A percentile compares a stretch with the other conserved stretches of the same genome.
phyloP scores from a whole-genome alignment of 139 green algal species.

The Eudorina sp. region DNA sequence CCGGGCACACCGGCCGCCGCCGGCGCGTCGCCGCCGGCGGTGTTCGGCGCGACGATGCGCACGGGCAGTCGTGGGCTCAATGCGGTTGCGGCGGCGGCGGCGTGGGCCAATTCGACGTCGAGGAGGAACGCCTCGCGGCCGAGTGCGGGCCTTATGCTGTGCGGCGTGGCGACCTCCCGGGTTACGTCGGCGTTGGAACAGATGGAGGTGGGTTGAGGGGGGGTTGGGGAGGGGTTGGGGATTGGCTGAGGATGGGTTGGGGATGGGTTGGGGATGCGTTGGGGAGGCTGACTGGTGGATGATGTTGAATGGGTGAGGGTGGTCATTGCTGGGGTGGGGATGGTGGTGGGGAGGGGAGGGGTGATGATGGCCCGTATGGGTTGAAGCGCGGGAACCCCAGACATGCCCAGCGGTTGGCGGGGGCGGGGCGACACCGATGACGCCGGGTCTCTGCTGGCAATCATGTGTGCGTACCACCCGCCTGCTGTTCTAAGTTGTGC shows the following conservation, averaged over 20 bases:
- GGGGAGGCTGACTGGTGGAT: too few species aligned
- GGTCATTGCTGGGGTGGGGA: too few species aligned
- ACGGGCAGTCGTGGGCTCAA: not conserved
- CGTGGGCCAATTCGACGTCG: not conserved
- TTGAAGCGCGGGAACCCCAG: too few species aligned
- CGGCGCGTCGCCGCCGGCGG: not conserved
- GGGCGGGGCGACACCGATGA: too few species aligned
- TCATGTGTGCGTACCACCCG: too few species aligned
- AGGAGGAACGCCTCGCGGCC: not conserved
- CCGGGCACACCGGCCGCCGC: not conserved
- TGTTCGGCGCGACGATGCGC: not conserved
- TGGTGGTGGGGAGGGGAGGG: too few species aligned
- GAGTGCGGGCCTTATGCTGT: constrained; percentile 17
- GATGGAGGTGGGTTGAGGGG: constrained; percentile 4
- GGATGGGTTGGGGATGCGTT: too few species aligned
- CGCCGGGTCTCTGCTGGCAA: too few species aligned
- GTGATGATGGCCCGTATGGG: too few species aligned
- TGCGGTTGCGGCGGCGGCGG: not conserved
- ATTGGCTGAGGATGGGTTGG: not conserved
- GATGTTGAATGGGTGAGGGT: too few species aligned
- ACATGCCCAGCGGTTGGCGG: too few species aligned
- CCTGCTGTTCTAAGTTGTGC: too few species aligned
- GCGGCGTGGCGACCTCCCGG: not conserved
- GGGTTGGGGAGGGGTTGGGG: not conserved
- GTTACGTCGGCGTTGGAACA: not conserved